These are phyloP conservation scores for Komagataella phaffii DNA, from an alignment of 805 yeast genomes.

Conservation along the genomic window DNA sequence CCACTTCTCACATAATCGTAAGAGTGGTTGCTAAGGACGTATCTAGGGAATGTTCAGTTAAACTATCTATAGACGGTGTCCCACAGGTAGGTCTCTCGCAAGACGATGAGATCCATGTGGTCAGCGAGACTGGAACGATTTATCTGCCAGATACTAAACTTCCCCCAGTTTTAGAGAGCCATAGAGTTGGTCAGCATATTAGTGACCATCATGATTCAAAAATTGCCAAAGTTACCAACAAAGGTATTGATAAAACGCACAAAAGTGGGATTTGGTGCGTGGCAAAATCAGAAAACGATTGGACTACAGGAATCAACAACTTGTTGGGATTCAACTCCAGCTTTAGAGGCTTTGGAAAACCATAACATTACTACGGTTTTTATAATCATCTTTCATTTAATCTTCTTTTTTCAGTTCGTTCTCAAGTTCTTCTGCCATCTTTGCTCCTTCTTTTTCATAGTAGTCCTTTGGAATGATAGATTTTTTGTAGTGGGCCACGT, in stretches of 20 bases:
- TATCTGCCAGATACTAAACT: slow-evolving; percentile 35
- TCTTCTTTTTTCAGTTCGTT: slow-evolving; percentile 10
- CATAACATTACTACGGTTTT: background rate
- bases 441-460: slow-evolving; percentile 14
- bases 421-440: slow-evolving; percentile 13
- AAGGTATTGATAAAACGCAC: slow-evolving; percentile 2
- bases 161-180: slow-evolving; percentile 16
- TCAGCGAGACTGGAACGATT: slow-evolving; percentile 52
- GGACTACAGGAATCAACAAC: slow-evolving; percentile 86
- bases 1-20: slow-evolving; percentile 59
- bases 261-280: slow-evolving; percentile 76
- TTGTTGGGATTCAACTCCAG: slow-evolving; percentile 80
- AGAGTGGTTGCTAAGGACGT: slow-evolving; percentile 38
- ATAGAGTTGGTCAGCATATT: slow-evolving; percentile 3
- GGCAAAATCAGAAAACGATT: slow-evolving; percentile 70
- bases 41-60: slow-evolving; percentile 23
- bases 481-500: slow-evolving; percentile 9
- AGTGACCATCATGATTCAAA: background rate
- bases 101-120: slow-evolving; percentile 72
- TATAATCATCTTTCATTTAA: slow-evolving; percentile 2
- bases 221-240: slow-evolving; percentile 1
- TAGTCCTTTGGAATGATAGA: slow-evolving; percentile 11
- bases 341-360: slow-evolving; percentile 33
- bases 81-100: slow-evolving; percentile 53
- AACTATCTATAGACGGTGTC: slow-evolving; percentile 75